Base-by-base conservation (phyloP, 306 rosid genomes). In the Quercus rubra region DNA sequence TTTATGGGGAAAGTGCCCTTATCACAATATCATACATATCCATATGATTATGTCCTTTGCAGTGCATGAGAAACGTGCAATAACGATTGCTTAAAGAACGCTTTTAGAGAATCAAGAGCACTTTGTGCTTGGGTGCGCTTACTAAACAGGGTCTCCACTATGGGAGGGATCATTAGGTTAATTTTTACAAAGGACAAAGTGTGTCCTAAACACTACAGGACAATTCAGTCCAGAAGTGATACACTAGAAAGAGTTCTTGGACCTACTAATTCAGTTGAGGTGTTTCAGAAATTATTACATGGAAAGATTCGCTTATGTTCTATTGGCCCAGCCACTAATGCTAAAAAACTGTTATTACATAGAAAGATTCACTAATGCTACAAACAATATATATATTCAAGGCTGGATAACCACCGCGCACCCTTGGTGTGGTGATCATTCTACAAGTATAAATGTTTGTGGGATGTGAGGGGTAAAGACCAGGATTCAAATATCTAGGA, bases 51-150 rank as follows among this genome's bases (percentile, higher is more conserved):
- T 21, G 5, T 9, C 66, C n/a, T 63, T 15, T 67, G 51, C 51
- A 18, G 72, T 19, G 72, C 51, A 28, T 67, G 72, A 23, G 72
- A 67, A 67, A 67, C 27, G 72, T 67, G 72, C 72, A 35, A 49
- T 49, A 49, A 49, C 14, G 1, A 10, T 49, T 49, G 54, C 17
- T 12, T 49, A 12, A 49, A 49, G 17, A 67, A 10, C 10, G 4
- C 0, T 28, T 30, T 28, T 30, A 38, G 31, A 64, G 2, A 14
- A 31, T 17, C 70, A 30, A 7, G 46, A 30, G 70, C 20, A 64
- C 21, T 30, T 25, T 27, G 7, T 21, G 67, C 31, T 61, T 15
- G 67, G 67, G 11, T 61, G 17, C 6, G 70, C 43, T 28, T 28
- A 28, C 70, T 27, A 23, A 14, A 14, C 41, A 4, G 70, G 43